These are phyloP conservation scores for Mucuna pruriens DNA, from an alignment of 306 rosid genomes.

Conservation along the genomic window DNA sequence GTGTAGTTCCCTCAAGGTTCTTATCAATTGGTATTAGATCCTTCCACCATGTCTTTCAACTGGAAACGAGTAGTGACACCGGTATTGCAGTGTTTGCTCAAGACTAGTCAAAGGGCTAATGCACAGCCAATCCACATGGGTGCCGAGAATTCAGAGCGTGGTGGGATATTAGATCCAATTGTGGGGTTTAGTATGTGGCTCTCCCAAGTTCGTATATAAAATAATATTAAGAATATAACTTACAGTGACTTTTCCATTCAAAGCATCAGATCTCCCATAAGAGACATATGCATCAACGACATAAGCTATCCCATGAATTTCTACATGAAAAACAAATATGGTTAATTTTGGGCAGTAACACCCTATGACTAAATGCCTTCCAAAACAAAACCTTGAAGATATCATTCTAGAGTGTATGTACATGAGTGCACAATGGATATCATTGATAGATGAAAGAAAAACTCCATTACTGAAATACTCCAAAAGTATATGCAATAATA, in stretches of 20 bases:
- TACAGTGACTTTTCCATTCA: constrained; percentile 75
- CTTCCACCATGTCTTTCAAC: too few species aligned
- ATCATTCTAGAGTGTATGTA: constrained; percentile 3
- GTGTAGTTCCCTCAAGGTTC: too few species aligned
- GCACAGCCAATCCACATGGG: too few species aligned
- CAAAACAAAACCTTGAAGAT: constrained; percentile 1
- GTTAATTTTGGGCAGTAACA: constrained; percentile 24
- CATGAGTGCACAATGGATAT: constrained; percentile 10
- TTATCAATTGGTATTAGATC: too few species aligned
- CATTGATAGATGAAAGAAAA: constrained; percentile 2
- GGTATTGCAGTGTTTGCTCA: too few species aligned
- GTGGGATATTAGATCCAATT: too few species aligned
- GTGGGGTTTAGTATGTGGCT: too few species aligned
- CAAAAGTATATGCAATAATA: neutral
- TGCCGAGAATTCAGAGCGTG: too few species aligned
- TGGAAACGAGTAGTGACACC: too few species aligned
- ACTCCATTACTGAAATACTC: neutral
- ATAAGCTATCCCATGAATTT: constrained; percentile 48
- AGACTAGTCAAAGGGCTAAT: too few species aligned
- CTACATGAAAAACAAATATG: constrained; percentile 57
- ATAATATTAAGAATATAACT: constrained; percentile 34
- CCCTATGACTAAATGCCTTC: constrained; percentile 8
- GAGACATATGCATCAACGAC: constrained; percentile 70
- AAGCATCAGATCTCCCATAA: constrained; percentile 67
- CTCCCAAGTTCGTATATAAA: too few species aligned